Evolutionary conservation across 2,329 filamentous ascomycete genomes (phyloP).

Genomic region (Clathrospora elynae): DNA sequence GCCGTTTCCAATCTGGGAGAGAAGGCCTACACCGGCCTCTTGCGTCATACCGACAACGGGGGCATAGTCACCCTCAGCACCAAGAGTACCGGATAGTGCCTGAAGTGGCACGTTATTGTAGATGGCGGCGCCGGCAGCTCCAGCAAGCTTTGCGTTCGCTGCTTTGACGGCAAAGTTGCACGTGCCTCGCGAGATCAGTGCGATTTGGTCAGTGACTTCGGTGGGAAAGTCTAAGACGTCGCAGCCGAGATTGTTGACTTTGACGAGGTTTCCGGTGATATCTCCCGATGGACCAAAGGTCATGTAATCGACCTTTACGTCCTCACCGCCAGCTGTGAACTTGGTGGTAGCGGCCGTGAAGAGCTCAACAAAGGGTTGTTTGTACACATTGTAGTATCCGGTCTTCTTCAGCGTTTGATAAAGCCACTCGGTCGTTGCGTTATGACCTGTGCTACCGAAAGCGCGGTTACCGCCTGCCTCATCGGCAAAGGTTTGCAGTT

Average conservation of each 20-base stretch:
- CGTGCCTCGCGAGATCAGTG: constrained; percentile 68
- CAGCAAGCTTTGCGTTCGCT: constrained; percentile 66
- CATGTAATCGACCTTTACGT: constrained; percentile 36
- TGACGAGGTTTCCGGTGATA: constrained; percentile 63
- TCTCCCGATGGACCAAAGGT: constrained; percentile 68
- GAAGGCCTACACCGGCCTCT: constrained; percentile 62
- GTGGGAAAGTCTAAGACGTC: constrained; percentile 63
- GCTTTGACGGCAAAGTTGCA: constrained; percentile 74
- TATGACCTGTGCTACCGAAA: constrained; percentile 44
- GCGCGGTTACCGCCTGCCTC: constrained; percentile 44
- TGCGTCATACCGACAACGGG: constrained; percentile 70
- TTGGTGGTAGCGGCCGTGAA: constrained; percentile 39
- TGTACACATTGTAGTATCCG: constrained; percentile 44
- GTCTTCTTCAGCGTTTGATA: constrained; percentile 37
- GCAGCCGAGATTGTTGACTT: constrained; percentile 68
- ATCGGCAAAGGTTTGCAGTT: constrained; percentile 42
- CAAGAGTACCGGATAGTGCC: constrained; percentile 68
- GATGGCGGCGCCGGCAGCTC: constrained; percentile 70
- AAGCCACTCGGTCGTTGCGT: constrained; percentile 42
- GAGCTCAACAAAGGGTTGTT: constrained; percentile 44
- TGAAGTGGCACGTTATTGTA: constrained; percentile 70
- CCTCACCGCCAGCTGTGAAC: constrained; percentile 31
- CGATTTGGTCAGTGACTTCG: constrained; percentile 64
- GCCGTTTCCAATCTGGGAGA: constrained; percentile 58
- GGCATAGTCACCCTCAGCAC: constrained; percentile 59